These are phyloP conservation scores for Spathaspora passalidarum DNA, from an alignment of 805 yeast species.

Conservation along the genomic window DNA sequence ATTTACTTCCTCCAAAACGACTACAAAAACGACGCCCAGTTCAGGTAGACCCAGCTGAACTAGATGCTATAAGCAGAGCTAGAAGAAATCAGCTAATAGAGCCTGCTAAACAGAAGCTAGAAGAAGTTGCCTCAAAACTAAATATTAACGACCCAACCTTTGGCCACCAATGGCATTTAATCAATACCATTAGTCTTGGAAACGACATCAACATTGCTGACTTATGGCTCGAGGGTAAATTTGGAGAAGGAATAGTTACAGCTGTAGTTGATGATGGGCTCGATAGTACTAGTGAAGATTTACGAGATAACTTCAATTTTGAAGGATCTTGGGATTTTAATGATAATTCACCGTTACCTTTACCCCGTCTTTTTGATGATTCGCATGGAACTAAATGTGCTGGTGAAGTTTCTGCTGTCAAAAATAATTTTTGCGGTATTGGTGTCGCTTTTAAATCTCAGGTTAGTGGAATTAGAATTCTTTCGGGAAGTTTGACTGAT, in stretches of 20 bases:
- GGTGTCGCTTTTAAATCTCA: slow-evolving; percentile 91
- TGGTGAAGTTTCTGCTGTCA: slow-evolving; percentile 91
- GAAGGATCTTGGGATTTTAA: slow-evolving; percentile 95
- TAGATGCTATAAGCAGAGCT: not conserved
- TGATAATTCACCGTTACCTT: slow-evolving; percentile 68
- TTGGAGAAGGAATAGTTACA: slow-evolving; percentile 79
- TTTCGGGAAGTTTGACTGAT: slow-evolving; percentile 73
- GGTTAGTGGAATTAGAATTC: slow-evolving; percentile 86
- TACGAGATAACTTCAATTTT: slow-evolving; percentile 61
- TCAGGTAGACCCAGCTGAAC: slow-evolving; percentile 23
- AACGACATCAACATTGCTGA: slow-evolving; percentile 84
- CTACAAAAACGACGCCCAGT: slow-evolving; percentile 60
- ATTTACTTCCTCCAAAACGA: slow-evolving; percentile 50
- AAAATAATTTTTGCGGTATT: slow-evolving; percentile 86
- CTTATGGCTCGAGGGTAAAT: slow-evolving; percentile 77
- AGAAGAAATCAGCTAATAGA: slow-evolving; percentile 20
- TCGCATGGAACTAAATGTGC: slow-evolving; percentile 98
- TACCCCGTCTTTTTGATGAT: slow-evolving; percentile 77
- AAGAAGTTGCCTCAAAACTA: slow-evolving; percentile 50
- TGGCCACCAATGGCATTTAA: slow-evolving; percentile 82
- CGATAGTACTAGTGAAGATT: slow-evolving; percentile 76
- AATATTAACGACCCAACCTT: slow-evolving; percentile 83
- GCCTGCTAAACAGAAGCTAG: slow-evolving; percentile 52
- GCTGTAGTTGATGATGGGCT: slow-evolving; percentile 95
- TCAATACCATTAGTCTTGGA: slow-evolving; percentile 70